Evolutionary conservation across 331 rosid species (phyloP).

Genomic region (Ulmus americana): DNA sequence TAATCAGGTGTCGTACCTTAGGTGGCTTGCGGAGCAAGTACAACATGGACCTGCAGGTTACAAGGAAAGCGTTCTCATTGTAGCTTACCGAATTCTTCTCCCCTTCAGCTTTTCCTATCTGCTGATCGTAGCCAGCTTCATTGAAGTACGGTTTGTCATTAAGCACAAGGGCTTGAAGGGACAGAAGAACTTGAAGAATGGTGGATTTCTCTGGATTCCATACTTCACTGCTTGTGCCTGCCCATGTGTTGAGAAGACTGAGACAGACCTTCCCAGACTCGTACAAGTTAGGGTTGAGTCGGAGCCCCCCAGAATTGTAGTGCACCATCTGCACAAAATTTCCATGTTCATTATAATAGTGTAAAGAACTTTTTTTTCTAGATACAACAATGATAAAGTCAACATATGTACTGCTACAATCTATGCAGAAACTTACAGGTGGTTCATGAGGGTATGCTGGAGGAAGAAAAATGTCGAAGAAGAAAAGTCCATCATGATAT

Average conservation of each 20-base stretch:
- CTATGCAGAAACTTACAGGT: conserved; percentile 60
- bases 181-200: conserved; percentile 89
- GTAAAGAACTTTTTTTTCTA: not conserved
- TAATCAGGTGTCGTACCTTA: conserved; percentile 41
- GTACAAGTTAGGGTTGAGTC: conserved; percentile 83
- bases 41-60: conserved; percentile 79
- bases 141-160: conserved; percentile 96
- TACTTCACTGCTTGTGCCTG: conserved; percentile 66
- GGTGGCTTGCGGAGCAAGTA: conserved; percentile 66
- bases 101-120: conserved; percentile 83
- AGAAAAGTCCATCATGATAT: conserved; percentile 86
- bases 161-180: conserved; percentile 95
- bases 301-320: conserved; percentile 79
- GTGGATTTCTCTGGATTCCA: conserved; percentile 82
- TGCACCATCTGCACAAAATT: conserved; percentile 70
- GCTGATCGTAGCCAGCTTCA: conserved; percentile 94
- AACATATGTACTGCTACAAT: conserved; percentile 11
- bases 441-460: conserved; percentile 76
- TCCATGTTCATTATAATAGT: not conserved
- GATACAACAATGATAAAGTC: conserved; percentile 5
- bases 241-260: conserved; percentile 89
- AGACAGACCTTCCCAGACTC: conserved; percentile 97
- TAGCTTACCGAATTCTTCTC: conserved; percentile 88
- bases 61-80: conserved; percentile 91
- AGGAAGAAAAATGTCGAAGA: conserved; percentile 82